These are phyloP conservation scores for Vigna radiata DNA, from an alignment of 306 rosid species.

Conservation along the genomic window DNA sequence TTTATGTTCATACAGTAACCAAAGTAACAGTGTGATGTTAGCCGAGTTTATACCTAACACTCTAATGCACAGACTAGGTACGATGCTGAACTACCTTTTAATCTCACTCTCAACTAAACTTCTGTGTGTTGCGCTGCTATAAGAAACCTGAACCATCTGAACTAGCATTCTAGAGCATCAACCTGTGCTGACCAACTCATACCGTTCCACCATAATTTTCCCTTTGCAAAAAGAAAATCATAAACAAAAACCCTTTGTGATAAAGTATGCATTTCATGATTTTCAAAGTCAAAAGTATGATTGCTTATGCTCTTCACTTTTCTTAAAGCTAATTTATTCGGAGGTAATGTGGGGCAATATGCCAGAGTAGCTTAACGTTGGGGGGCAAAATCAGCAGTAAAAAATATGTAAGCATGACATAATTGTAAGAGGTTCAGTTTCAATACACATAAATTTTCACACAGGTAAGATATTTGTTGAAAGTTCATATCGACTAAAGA, in stretches of 20 bases:
- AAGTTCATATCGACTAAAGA: no score
- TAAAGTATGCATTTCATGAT: slow-evolving; percentile 37
- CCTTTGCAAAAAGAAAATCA: neutral
- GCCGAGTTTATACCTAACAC: neutral
- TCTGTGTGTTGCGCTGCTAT: neutral
- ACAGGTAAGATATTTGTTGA: no score
- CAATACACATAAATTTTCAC: no score
- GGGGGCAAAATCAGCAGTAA: neutral
- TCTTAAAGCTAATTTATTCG: slow-evolving; percentile 44
- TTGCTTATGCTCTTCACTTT: slow-evolving; percentile 44
- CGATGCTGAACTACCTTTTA: neutral
- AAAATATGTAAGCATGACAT: neutral
- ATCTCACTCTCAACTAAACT: neutral
- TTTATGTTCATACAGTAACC: no score
- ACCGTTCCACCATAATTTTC: neutral
- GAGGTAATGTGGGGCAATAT: slow-evolving; percentile 40
- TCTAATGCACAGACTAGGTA: neutral
- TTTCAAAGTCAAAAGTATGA: slow-evolving; percentile 52
- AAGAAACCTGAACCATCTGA: neutral
- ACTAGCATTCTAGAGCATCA: neutral
- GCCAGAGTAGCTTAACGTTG: slow-evolving; percentile 22
- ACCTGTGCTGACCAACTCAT: neutral
- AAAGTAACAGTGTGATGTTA: no score
- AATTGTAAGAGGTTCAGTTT: no score
- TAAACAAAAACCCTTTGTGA: slow-evolving; percentile 18